Evolutionary conservation across 2,329 filamentous ascomycete genomes (phyloP).

Genomic region (Metarhizium sp.): DNA sequence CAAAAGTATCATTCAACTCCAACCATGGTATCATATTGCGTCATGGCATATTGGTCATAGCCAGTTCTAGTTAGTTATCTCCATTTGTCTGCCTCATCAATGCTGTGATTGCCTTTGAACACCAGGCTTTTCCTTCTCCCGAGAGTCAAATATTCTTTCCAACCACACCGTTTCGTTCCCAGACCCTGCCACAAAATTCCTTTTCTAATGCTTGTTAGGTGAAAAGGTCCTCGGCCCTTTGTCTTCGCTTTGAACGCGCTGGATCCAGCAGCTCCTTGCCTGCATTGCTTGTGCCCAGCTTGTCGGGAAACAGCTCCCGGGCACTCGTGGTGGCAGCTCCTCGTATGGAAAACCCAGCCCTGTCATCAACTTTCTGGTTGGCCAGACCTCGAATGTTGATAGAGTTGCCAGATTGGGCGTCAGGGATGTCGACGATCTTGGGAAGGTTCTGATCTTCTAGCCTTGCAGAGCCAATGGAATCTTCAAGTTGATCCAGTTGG

Average conservation of each 20-base stretch:
- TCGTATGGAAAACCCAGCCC: slow-evolving; percentile 55
- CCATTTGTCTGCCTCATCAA: not conserved
- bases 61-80: not conserved
- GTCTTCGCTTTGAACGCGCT: slow-evolving; percentile 43
- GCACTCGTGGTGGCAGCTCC: slow-evolving; percentile 40
- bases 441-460: slow-evolving; percentile 32
- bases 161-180: not conserved
- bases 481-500: slow-evolving; percentile 29
- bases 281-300: slow-evolving; percentile 44
- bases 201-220: slow-evolving; percentile 25
- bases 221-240: slow-evolving; percentile 66
- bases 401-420: slow-evolving; percentile 28
- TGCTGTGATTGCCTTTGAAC: not conserved
- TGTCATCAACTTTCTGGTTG: slow-evolving; percentile 31
- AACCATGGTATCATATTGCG: slow-evolving; percentile 17
- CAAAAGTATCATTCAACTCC: not conserved
- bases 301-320: slow-evolving; percentile 62
- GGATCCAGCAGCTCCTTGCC: slow-evolving; percentile 60
- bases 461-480: slow-evolving; percentile 27
- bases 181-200: not conserved
- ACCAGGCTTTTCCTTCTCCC: not conserved
- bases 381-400: slow-evolving; percentile 55
- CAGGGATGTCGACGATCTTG: slow-evolving; percentile 48
- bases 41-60: not conserved
- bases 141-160: not conserved